Base-by-base conservation (phyloP, 345 rosid genomes). In the Theobroma cacao region DNA sequence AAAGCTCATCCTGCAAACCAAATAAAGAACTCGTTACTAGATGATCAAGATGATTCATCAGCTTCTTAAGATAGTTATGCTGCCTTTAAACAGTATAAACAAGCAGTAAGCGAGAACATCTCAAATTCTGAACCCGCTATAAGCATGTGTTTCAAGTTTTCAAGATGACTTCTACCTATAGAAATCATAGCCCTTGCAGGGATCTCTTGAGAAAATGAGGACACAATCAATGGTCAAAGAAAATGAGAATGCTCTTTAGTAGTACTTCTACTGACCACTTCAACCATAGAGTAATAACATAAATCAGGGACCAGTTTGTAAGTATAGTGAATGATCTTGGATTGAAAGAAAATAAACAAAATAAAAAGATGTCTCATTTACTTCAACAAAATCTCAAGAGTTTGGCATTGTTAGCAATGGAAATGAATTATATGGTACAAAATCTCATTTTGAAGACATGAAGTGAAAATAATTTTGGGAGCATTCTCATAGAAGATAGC, bases 1-100 rank as follows among this genome's bases (percentile, higher is more conserved):
- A 87, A 34, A 87, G 90, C 78, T 87, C 90, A 81, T 87, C 90
- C 90, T 87, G 87, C 74, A 70, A 50, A 6, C 31, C 71, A 66
- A 22, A 65, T n/a, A 4, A 56, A 53, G 14, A 47, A 60, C 22
- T 52, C 0, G 72, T 52, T 52, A 75, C 18, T 33, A 26, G 26
- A 63, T 63, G 13, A 45, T 67, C 18, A 34, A 5, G 58, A 22
- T 36, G 22, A 31, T 48, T 33, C 2, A n/a, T 6, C 43, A 9
- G 0, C 26, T 65, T 20, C 48, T 31, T 65, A 18, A 33, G 22
- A 45, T 34, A 17, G 38, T 20, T 53, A 24, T 56, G 61, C 30
- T 10, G 55, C 30, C 26, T 7, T n/a, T n/a, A 12, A 55, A 55
- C 60, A 2, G 28, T 7, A n/a, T n/a, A n/a, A n/a, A n/a, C 12